A percentile compares a stretch with the other conserved stretches of the same genome.
Evolutionary conservation across 306 rosid genomes (phyloP).

Genomic region (Morella rubra): DNA sequence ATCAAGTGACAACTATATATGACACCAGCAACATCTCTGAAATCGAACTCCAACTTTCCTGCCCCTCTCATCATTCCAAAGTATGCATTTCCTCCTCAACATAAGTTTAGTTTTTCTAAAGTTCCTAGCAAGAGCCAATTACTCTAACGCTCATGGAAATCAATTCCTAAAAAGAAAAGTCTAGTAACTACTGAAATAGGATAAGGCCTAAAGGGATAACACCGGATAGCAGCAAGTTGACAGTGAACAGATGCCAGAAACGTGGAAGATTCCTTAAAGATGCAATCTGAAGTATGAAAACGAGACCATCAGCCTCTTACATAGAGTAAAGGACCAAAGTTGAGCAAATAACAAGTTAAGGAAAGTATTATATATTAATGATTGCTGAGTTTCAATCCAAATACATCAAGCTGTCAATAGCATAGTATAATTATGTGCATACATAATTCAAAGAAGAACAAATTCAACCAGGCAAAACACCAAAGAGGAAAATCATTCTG

Average conservation of each 20-base stretch:
- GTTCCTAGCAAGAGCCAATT: too few species aligned
- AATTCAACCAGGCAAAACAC: neutral
- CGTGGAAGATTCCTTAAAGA: neutral
- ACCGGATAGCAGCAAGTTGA: neutral
- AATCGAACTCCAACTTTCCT: neutral
- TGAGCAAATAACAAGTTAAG: neutral
- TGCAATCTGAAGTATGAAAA: neutral
- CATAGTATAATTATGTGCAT: slow-evolving; percentile 5
- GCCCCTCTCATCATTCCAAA: neutral
- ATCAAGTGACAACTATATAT: neutral
- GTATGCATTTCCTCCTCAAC: neutral
- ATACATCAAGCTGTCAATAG: slow-evolving; percentile 10
- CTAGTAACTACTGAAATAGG: neutral
- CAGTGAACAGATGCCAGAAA: too few species aligned
- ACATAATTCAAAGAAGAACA: neutral
- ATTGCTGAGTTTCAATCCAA: neutral
- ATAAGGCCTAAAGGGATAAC: neutral
- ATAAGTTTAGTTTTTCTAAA: neutral
- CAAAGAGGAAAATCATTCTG: slow-evolving; percentile 23
- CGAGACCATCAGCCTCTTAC: neutral
- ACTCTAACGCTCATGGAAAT: too few species aligned
- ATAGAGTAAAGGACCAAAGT: neutral
- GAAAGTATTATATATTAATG: neutral
- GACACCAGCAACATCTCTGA: neutral
- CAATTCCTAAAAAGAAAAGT: too few species aligned